phyloP scores from a whole-genome alignment of 495 filamentous ascomycete genomes.

The Lasiosphaeriaceae sp. region DNA sequence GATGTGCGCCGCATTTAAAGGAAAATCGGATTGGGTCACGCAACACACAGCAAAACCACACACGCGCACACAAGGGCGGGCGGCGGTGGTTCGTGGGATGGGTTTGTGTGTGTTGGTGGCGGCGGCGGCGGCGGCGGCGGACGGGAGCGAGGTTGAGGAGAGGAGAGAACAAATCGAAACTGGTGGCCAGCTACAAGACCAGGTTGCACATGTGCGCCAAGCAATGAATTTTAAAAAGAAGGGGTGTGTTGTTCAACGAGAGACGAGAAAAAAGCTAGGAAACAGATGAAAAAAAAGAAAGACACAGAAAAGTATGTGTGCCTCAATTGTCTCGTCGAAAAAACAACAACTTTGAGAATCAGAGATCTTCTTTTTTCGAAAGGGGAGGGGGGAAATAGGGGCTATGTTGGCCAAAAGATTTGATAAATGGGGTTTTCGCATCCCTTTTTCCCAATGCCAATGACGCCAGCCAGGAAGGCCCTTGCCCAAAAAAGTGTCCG shows the following conservation, averaged over 20 bases:
- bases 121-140: not conserved
- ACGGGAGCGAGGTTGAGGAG: not conserved
- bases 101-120: slow-evolving; percentile 1
- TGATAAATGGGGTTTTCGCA: not conserved
- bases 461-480: slow-evolving; percentile 1
- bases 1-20: slow-evolving; percentile 54
- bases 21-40: not conserved
- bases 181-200: not conserved
- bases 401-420: not conserved
- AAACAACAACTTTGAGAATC: not conserved
- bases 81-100: not conserved
- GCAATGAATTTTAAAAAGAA: not conserved
- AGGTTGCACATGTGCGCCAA: slow-evolving; percentile 5
- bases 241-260: slow-evolving; percentile 1
- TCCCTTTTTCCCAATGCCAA: slow-evolving; percentile 1
- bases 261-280: slow-evolving; percentile 1
- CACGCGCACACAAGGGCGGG: not conserved
- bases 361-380: not conserved
- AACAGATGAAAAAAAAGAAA: not conserved
- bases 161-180: not conserved
- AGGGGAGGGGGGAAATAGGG: not conserved
- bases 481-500: slow-evolving; percentile 9
- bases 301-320: slow-evolving; percentile 1
- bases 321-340: not conserved
- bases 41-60: not conserved